Base-by-base conservation (phyloP, 306 rosid species). In the Betula pendula region DNA sequence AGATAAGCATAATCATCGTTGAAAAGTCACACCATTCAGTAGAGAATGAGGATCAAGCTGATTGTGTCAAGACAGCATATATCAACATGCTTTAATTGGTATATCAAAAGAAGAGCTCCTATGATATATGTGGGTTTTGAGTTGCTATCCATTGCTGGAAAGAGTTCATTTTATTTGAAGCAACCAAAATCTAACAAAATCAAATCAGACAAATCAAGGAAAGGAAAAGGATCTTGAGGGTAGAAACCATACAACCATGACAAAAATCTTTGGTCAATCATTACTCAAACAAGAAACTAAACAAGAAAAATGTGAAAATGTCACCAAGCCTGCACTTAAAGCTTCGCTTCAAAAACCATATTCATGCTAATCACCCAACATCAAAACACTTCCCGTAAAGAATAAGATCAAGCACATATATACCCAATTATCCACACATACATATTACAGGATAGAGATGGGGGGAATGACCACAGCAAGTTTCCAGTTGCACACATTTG, bases 141-240 rank as follows among this genome's bases (percentile, higher is more conserved):
- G 27, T 35, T 66, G 25, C 70, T 38, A 38, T 65, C 8, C 24
- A 38, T 66, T 35, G n/a, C 70, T 9, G 29, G 48, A 48, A 40
- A 66, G 70, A 66, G 6, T 35, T 66, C 70, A 19, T 66, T 66
- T 66, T 14, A 66, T 38, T 66, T 66, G 70, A 38, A 35, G 48
- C 25, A 66, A 66, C 70, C 22, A 62, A 16, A 62, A 17, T 31
- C n/a, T 8, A 62, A 31, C 14, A 16, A 62, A 56, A 16, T 62
- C 9, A 59, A 25, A 59, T 11, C 40, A 59, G 24, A 58, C 35
- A 58, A 56, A 56, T 24, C 63, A 56, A 27, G 63, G 11, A 4
- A 24, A 48, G 6, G 22, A 19, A 5, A 51, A 19, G 22, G 58
- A 8, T 8, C 59, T 52, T 29, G 67, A 22, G 33, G 63, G 63